Percentiles rank a stretch among this genome's conserved stretches.
Evolutionary conservation across 768 basidiomycete species (phyloP).

Genomic region (Mycena galericulata): DNA sequence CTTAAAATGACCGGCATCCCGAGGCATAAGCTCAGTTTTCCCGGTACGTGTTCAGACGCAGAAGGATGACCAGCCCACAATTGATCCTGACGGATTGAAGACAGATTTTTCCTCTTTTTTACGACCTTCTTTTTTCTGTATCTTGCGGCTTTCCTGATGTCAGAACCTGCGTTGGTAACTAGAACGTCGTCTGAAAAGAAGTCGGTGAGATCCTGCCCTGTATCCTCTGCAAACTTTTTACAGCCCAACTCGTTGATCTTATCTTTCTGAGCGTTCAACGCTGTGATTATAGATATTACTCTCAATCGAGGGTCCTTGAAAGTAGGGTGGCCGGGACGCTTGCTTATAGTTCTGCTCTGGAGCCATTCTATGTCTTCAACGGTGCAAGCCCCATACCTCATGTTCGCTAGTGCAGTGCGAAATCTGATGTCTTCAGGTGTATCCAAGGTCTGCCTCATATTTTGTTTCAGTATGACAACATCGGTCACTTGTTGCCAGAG

Average conservation of each 20-base stretch:
- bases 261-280: not conserved
- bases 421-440: slow-evolving; percentile 39
- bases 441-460: slow-evolving; percentile 49
- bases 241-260: not conserved
- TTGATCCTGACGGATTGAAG: not conserved
- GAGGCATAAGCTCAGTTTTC: slow-evolving; percentile 43
- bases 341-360: not conserved
- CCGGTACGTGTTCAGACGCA: slow-evolving; percentile 37
- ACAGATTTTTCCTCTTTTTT: not conserved
- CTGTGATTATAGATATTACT: not conserved
- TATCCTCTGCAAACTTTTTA: not conserved
- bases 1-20: slow-evolving; percentile 50
- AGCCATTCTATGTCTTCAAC: slow-evolving; percentile 50
- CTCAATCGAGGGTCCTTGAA: not conserved
- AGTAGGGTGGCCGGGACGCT: not conserved
- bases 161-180: not conserved
- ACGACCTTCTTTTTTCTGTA: not conserved
- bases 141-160: not conserved
- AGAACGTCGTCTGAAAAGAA: slow-evolving; percentile 31
- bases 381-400: slow-evolving; percentile 56
- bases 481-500: slow-evolving; percentile 49
- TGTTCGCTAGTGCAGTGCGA: slow-evolving; percentile 47
- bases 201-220: not conserved
- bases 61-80: slow-evolving; percentile 5
- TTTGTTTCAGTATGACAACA: slow-evolving; percentile 48